phyloP scores from a whole-genome alignment of 306 rosid species.

The Prunus mira region DNA sequence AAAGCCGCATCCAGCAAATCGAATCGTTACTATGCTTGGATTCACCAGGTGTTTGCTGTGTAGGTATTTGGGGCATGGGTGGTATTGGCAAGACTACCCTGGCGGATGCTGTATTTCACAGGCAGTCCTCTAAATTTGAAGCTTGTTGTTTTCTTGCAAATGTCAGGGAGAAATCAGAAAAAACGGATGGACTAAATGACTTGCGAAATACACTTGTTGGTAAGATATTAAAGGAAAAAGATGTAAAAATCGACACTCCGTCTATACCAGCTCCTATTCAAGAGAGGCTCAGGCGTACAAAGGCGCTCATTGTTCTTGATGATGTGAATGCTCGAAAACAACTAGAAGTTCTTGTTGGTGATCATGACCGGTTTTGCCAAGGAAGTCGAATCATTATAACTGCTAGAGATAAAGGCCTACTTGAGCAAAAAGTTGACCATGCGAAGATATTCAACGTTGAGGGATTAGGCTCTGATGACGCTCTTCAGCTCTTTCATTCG shows the following conservation, averaged over 20 bases:
- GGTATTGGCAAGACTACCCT: neutral
- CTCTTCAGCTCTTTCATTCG: slow-evolving; percentile 7
- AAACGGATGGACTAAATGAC: neutral
- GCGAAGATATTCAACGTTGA: neutral
- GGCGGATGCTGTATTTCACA: neutral
- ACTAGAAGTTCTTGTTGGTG: neutral
- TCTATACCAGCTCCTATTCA: neutral
- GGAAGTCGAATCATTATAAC: neutral
- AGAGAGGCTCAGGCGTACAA: neutral
- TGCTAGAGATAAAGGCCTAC: neutral
- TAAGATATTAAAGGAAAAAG: neutral
- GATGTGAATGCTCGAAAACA: neutral
- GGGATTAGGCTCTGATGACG: neutral
- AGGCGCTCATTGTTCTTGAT: slow-evolving; percentile 1
- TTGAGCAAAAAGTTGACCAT: neutral
- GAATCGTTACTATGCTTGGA: neutral
- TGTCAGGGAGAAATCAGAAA: neutral
- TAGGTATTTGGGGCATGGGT: too few relatives aligned
- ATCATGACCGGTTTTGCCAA: neutral
- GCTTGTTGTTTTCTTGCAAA: neutral
- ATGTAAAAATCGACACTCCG: neutral
- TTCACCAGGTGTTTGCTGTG: too few relatives aligned
- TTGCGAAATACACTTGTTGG: neutral
- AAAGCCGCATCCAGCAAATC: too few relatives aligned
- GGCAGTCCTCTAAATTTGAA: neutral